Evolutionary conservation across 371 early-diverging fungal species (phyloP).

Genomic region (Rhizomucor pusillus): DNA sequence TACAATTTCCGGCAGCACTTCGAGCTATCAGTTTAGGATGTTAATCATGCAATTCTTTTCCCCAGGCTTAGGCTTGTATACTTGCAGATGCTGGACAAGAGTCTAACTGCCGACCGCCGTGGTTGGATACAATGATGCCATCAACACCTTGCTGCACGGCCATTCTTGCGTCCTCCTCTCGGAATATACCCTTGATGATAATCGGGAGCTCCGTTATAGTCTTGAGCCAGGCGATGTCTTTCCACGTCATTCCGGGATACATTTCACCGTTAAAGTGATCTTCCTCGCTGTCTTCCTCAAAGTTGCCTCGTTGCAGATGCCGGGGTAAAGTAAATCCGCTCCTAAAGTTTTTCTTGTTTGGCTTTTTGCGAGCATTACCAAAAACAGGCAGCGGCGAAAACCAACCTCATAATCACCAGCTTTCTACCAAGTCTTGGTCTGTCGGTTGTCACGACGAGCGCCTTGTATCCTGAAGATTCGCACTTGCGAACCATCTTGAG

Average conservation of each 20-base stretch:
- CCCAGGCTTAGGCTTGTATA: background rate
- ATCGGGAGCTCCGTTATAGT: conserved; percentile 61
- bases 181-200: conserved; percentile 69
- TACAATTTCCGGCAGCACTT: conserved; percentile 62
- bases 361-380: conserved; percentile 14
- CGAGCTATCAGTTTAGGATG: conserved; percentile 16
- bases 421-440: conserved; percentile 70
- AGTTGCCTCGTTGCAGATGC: conserved; percentile 9
- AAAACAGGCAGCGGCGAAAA: no score
- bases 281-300: conserved; percentile 1
- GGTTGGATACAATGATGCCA: conserved; percentile 73
- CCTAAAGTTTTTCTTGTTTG: conserved; percentile 18
- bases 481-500: conserved; percentile 56
- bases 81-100: conserved; percentile 39
- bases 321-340: conserved; percentile 10
- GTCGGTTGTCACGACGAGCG: conserved; percentile 74
- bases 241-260: conserved; percentile 53
- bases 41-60: no score
- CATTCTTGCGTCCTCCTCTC: conserved; percentile 63
- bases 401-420: conserved; percentile 18
- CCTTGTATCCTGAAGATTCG: conserved; percentile 63
- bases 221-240: conserved; percentile 66
- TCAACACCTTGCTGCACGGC: conserved; percentile 58
- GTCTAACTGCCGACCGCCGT: conserved; percentile 80
- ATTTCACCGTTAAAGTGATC: conserved; percentile 16